These are phyloP conservation scores for Colletotrichum sp. DNA, from an alignment of 2,329 filamentous ascomycete species.

Conservation along the genomic window DNA sequence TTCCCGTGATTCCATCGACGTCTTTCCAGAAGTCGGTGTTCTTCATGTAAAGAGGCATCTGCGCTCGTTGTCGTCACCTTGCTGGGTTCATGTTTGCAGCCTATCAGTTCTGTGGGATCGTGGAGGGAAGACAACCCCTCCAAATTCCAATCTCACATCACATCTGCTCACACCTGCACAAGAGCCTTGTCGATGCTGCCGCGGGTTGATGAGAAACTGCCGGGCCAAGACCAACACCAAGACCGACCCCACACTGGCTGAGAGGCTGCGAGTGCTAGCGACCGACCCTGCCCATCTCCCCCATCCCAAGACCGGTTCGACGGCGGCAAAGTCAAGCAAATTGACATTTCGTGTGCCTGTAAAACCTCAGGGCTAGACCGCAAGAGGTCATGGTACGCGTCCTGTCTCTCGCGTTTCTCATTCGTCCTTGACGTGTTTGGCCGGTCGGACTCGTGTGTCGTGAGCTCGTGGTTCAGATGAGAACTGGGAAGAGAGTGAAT, in stretches of 20 bases:
- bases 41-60: background rate
- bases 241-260: background rate
- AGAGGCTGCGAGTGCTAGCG: background rate
- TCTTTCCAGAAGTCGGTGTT: background rate
- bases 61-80: background rate
- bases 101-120: background rate
- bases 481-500: background rate
- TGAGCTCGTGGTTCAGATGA: background rate
- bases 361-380: background rate
- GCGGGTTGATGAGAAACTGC: background rate
- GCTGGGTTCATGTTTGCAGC: background rate
- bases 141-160: background rate
- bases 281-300: background rate
- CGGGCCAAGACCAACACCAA: background rate
- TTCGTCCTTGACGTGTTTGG: constrained; percentile 11
- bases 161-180: background rate
- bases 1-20: background rate
- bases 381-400: constrained; percentile 5
- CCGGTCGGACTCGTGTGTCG: background rate
- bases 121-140: background rate
- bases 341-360: background rate
- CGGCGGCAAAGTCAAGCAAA: background rate
- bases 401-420: background rate
- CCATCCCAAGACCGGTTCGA: background rate
- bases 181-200: background rate